Evolutionary conservation across 257 asterid genomes (phyloP).

Genomic region (Thymus quinquecostatus): DNA sequence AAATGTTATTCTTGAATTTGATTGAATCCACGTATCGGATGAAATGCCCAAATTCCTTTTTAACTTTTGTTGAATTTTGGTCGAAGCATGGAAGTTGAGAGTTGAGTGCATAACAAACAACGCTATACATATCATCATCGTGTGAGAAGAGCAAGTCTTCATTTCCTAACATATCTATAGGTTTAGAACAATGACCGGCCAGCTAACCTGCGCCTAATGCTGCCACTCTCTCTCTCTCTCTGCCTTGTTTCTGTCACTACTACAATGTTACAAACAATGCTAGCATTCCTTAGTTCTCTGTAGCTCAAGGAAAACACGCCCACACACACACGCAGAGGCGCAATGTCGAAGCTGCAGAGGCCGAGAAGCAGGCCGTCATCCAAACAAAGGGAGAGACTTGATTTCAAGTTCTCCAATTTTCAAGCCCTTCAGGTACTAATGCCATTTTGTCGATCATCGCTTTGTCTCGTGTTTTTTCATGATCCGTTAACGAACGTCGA

Average conservation of each 20-base stretch:
- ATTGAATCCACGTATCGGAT: not conserved
- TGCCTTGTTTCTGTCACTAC: constrained; percentile 42
- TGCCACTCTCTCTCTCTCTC: constrained; percentile 25
- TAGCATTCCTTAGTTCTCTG: constrained; percentile 20
- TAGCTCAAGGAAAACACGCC: constrained; percentile 35
- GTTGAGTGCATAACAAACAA: constrained; percentile 39
- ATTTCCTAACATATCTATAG: constrained; percentile 28
- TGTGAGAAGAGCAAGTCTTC: too few species aligned
- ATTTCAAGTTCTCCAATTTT: constrained; percentile 85
- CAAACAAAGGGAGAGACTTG: constrained; percentile 57
- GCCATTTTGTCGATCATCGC: too few species aligned
- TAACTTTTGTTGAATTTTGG: constrained; percentile 12
- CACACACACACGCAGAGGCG: constrained; percentile 33
- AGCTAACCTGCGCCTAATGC: constrained; percentile 41
- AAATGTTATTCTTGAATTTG: constrained; percentile 18
- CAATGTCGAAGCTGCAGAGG: constrained; percentile 75
- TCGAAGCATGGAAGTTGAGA: constrained; percentile 28
- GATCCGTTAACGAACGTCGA: too few species aligned
- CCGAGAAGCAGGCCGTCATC: constrained; percentile 41
- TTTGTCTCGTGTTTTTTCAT: too few species aligned
- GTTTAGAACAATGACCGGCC: constrained; percentile 58
- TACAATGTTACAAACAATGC: constrained; percentile 26
- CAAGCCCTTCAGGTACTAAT: constrained; percentile 91
- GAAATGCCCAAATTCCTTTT: not conserved
- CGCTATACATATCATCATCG: constrained; percentile 9